Evolutionary conservation across 2,329 filamentous ascomycete species (phyloP).

Genomic region (Eutypa lata): DNA sequence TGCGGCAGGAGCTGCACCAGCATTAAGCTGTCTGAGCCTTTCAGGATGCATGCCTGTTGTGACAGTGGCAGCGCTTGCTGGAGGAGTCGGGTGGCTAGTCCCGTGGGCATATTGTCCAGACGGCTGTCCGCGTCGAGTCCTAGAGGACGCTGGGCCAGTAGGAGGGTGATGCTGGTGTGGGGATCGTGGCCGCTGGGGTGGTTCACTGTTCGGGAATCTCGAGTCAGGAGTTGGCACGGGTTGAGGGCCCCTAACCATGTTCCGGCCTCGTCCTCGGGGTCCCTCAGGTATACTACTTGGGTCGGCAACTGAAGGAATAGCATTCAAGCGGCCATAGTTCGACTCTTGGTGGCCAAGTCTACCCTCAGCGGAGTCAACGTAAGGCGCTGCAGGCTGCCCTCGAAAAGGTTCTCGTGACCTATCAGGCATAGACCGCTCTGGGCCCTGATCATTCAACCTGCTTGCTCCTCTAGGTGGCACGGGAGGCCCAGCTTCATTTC

Average conservation of each 20-base stretch:
- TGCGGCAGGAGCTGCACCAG: constrained; percentile 9
- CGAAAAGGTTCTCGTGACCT: constrained; percentile 43
- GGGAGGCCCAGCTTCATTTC: constrained; percentile 23
- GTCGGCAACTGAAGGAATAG: constrained; percentile 41
- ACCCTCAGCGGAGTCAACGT: constrained; percentile 48
- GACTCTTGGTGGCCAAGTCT: constrained; percentile 54
- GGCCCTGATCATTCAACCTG: constrained; percentile 33
- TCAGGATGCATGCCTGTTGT: constrained; percentile 28
- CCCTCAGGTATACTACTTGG: constrained; percentile 49
- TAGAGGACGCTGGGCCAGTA: constrained; percentile 50
- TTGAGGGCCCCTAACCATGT: constrained; percentile 36
- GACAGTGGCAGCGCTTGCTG: constrained; percentile 17
- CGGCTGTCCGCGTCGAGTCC: constrained; percentile 38
- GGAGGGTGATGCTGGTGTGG: constrained; percentile 49
- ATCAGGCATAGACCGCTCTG: constrained; percentile 38
- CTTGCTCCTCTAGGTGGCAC: constrained; percentile 18
- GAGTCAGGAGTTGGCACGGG: constrained; percentile 37
- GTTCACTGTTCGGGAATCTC: constrained; percentile 38
- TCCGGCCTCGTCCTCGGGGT: constrained; percentile 49
- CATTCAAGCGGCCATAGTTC: constrained; percentile 60
- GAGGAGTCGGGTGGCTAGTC: constrained; percentile 20
- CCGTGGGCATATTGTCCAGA: constrained; percentile 21
- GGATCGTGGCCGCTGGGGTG: constrained; percentile 37
- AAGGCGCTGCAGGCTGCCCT: constrained; percentile 28
- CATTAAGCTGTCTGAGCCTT: constrained; percentile 25